Evolutionary conservation across 2,329 filamentous ascomycete genomes (phyloP), one percentile per base, ranked within the genome.

Genomic region (Eutypella sp.): DNA sequence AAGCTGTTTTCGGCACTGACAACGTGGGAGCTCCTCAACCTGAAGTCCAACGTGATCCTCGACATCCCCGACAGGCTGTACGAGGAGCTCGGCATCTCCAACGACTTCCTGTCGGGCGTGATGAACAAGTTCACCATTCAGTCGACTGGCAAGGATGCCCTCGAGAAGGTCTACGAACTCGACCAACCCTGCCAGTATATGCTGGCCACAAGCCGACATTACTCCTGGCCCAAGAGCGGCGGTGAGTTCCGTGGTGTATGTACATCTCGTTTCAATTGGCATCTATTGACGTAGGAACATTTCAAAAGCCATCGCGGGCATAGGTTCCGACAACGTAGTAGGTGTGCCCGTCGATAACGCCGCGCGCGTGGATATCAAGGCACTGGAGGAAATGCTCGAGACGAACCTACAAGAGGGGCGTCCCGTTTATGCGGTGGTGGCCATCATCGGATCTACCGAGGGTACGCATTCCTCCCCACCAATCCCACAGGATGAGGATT

Each of bases 201-300:
- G 45, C 47, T 73, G 4, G 55, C 61, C n/a, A 67, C 58, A 9
- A 74, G 71, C 1, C 57, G 65, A 1, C 72, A 75, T 49, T 75
- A 75, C 49, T 74, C 70, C 0, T 75, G 72, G 72, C 71, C 71
- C 0, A 75, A 75, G 45, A 65, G 64, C 40, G 67, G 57, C n/a
- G 71, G 72, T 73, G 46, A 50, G 66, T 57, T 23, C 15, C 10
- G 8, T 9, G 2, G 2, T 19, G 9, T 15, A 3, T 29, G 7
- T 29, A 29, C 13, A 29, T 13, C 13, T 29, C 25, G 7, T 29
- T 13, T 13, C 13, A 29, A 7, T n/a, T n/a, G n/a, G n/a, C n/a
- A n/a, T n/a, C n/a, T n/a, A n/a, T n/a, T n/a, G n/a, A n/a, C n/a
- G n/a, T n/a, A n/a, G n/a, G n/a, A n/a, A n/a, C n/a, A 27, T 20